These are phyloP conservation scores for Penicillium tannophilum DNA, from an alignment of 495 filamentous ascomycete species.

Conservation along the genomic window DNA sequence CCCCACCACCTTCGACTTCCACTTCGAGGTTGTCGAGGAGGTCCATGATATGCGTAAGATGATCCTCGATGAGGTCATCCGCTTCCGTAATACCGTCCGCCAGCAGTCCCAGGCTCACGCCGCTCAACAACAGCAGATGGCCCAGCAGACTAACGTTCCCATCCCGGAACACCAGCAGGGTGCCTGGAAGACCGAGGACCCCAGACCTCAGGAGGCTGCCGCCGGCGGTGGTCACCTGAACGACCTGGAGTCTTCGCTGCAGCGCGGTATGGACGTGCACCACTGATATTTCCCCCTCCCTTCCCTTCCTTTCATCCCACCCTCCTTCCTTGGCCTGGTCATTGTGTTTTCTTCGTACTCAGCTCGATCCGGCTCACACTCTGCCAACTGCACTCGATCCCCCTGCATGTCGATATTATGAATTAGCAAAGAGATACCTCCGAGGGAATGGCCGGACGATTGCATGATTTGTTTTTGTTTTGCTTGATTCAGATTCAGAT, in stretches of 20 bases:
- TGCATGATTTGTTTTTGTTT: constrained; percentile 14
- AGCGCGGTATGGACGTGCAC: constrained; percentile 73
- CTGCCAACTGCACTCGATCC: constrained; percentile 13
- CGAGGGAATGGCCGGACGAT: constrained; percentile 22
- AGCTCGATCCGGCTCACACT: constrained; percentile 9
- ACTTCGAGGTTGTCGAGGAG: constrained; percentile 94
- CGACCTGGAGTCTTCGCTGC: constrained; percentile 83
- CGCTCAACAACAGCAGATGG: constrained; percentile 43
- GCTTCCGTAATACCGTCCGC: constrained; percentile 77
- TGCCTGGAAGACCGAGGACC: constrained; percentile 80
- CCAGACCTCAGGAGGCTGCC: constrained; percentile 80
- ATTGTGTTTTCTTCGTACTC: constrained; percentile 10
- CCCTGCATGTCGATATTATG: constrained; percentile 29
- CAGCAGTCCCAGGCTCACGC: constrained; percentile 58
- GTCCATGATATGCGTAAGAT: constrained; percentile 92
- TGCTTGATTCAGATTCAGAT: not conserved
- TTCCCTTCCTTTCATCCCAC: not conserved
- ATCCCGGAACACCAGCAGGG: constrained; percentile 69
- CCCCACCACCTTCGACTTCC: constrained; percentile 94
- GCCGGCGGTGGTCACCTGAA: constrained; percentile 50
- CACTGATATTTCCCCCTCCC: constrained; percentile 11
- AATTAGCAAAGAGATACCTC: constrained; percentile 33
- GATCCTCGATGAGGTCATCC: constrained; percentile 90
- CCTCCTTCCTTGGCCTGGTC: not conserved
- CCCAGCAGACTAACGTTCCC: constrained; percentile 60